Conservation (phyloP, 306 rosid species). For the Prunus mira region DNA sequence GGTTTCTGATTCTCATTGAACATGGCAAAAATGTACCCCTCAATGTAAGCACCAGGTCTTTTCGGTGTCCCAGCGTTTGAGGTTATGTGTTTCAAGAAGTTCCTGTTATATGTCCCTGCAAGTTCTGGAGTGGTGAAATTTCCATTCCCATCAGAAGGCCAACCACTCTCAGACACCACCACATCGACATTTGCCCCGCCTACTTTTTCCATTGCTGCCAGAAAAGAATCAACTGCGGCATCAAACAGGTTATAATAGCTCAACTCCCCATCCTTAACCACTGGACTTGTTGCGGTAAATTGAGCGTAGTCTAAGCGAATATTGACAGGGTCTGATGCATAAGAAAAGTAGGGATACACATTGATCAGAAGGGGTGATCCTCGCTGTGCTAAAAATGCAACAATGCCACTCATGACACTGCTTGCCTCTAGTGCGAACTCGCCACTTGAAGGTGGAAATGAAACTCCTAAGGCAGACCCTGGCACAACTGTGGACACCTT, state of each 20-base stretch:
- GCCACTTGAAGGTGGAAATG: conserved; percentile 31
- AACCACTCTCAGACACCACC: conserved; percentile 40
- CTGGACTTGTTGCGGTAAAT: neutral
- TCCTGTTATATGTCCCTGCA: conserved; percentile 29
- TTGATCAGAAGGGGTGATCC: conserved; percentile 35
- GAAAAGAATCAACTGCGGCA: conserved; percentile 35
- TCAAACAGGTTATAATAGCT: conserved; percentile 31
- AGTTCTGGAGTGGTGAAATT: conserved; percentile 5
- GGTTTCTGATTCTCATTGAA: conserved; percentile 38
- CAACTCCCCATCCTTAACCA: conserved; percentile 7
- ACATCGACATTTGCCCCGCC: conserved; percentile 1
- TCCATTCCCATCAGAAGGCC: conserved; percentile 40
- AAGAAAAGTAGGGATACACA: conserved; percentile 40
- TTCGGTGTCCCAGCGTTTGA: conserved; percentile 32
- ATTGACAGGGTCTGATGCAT: conserved; percentile 23
- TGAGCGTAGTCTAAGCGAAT: conserved; percentile 17
- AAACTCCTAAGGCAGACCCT: neutral
- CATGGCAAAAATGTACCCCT: conserved; percentile 35
- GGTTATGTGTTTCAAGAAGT: conserved; percentile 9
- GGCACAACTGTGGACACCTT: conserved; percentile 35
- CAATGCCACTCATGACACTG: conserved; percentile 4
- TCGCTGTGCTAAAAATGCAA: conserved; percentile 13
- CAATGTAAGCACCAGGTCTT: conserved; percentile 18
- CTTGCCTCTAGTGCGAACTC: neutral
- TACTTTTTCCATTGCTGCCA: conserved; percentile 24